phyloP scores from a whole-genome alignment of 2,329 filamentous ascomycete species.

The Trichophyton verrucosum region DNA sequence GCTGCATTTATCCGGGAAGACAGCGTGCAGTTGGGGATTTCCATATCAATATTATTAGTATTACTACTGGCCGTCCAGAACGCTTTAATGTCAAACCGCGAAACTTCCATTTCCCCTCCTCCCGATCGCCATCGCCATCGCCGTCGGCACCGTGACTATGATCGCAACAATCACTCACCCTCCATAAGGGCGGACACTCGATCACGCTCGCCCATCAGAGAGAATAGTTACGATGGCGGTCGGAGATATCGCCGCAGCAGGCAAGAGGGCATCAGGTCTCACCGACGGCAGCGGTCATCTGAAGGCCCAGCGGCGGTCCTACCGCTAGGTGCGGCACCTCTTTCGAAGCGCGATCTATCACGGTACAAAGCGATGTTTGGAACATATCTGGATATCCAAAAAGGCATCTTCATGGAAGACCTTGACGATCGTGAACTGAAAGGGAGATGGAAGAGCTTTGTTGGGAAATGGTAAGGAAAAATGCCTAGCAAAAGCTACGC shows the following conservation, averaged over 20 bases:
- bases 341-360: constrained; percentile 58
- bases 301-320: constrained; percentile 32
- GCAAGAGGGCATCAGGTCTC: constrained; percentile 3
- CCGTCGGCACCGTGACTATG: background rate
- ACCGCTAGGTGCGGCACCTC: constrained; percentile 52
- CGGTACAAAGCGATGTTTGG: constrained; percentile 61
- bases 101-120: background rate
- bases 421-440: constrained; percentile 63
- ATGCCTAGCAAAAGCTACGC: background rate
- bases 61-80: background rate
- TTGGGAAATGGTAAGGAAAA: constrained; percentile 61
- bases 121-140: background rate
- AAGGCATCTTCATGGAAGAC: constrained; percentile 55
- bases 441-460: constrained; percentile 88
- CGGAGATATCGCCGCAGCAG: constrained; percentile 20
- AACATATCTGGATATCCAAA: constrained; percentile 80
- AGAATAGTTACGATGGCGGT: constrained; percentile 26
- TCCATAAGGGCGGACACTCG: constrained; percentile 7
- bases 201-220: constrained; percentile 18
- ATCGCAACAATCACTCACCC: background rate
- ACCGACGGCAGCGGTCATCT: constrained; percentile 8
- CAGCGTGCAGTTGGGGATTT: background rate
- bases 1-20: background rate
- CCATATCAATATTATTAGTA: background rate
- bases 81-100: background rate